phyloP scores from a whole-genome alignment of 345 rosid genomes.

The Syzygium oleosum region DNA sequence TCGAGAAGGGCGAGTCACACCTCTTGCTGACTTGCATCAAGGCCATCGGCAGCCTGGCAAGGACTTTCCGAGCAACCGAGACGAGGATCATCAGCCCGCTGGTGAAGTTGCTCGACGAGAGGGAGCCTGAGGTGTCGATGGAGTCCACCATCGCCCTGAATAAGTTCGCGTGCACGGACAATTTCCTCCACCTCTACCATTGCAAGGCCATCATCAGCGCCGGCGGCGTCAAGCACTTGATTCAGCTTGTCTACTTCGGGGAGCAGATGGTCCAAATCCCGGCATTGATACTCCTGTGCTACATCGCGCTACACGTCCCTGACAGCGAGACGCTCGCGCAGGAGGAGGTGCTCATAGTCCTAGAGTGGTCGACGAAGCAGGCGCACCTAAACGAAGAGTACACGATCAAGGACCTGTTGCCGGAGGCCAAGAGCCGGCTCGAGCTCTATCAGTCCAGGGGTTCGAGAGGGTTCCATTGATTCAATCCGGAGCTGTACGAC shows the following conservation, averaged over 20 bases:
- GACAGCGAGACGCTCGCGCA: conserved; percentile 57
- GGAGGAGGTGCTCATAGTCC: conserved; percentile 62
- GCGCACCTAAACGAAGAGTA: conserved; percentile 42
- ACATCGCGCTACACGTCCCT: conserved; percentile 37
- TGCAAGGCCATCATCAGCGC: conserved; percentile 47
- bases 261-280: conserved; percentile 63
- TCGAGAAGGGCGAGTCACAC: conserved; percentile 43
- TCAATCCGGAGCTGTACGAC: background rate
- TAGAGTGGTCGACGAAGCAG: conserved; percentile 73
- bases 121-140: conserved; percentile 42
- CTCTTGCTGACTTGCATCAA: conserved; percentile 46
- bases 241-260: conserved; percentile 51
- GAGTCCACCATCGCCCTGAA: conserved; percentile 53
- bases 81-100: conserved; percentile 51
- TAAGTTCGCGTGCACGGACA: conserved; percentile 51
- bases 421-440: conserved; percentile 62
- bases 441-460: conserved; percentile 78
- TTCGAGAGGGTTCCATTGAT: conserved; percentile 44
- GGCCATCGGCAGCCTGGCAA: conserved; percentile 64
- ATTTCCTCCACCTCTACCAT: conserved; percentile 47
- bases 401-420: conserved; percentile 30
- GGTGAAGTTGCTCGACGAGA: conserved; percentile 62
- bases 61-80: conserved; percentile 73
- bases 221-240: conserved; percentile 57
- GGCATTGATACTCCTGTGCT: conserved; percentile 42